Conservation (phyloP, 2,329 filamentous ascomycete genomes). For the Neobulgaria alba region DNA sequence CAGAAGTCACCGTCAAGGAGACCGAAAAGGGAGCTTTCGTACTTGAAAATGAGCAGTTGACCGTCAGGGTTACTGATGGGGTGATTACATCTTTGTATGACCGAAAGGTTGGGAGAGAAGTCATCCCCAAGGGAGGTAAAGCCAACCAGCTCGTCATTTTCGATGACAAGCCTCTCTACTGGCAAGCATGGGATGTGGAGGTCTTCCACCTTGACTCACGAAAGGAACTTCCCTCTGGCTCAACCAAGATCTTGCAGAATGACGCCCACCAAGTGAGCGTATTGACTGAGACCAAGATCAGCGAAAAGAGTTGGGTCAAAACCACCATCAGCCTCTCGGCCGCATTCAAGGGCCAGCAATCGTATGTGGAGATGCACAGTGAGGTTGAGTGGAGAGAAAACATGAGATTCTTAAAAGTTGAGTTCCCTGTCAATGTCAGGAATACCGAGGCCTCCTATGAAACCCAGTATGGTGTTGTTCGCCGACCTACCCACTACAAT, state of each 20-base stretch:
- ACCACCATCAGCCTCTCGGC: slow-evolving; percentile 76
- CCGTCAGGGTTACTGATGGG: slow-evolving; percentile 64
- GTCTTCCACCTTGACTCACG: slow-evolving; percentile 89
- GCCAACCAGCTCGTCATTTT: slow-evolving; percentile 91
- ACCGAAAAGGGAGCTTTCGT: slow-evolving; percentile 58
- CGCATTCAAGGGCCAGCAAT: slow-evolving; percentile 53
- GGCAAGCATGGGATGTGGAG: slow-evolving; percentile 97
- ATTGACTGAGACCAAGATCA: slow-evolving; percentile 78
- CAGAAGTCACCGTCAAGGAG: slow-evolving; percentile 45
- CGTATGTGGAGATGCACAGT: slow-evolving; percentile 67
- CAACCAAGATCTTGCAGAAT: slow-evolving; percentile 62
- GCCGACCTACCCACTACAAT: slow-evolving; percentile 93
- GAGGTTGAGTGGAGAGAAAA: slow-evolving; percentile 96
- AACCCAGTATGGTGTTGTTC: slow-evolving; percentile 84
- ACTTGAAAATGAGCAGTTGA: slow-evolving; percentile 69
- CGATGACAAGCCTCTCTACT: slow-evolving; percentile 94
- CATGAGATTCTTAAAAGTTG: slow-evolving; percentile 97
- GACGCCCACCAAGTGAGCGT: slow-evolving; percentile 72
- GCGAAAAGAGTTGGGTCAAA: slow-evolving; percentile 75
- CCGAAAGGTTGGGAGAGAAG: slow-evolving; percentile 60
- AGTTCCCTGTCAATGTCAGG: slow-evolving; percentile 86
- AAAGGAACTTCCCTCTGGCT: slow-evolving; percentile 60
- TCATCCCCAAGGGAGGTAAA: slow-evolving; percentile 65
- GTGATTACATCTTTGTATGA: slow-evolving; percentile 81
- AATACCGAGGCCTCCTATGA: slow-evolving; percentile 94